Percentiles rank a stretch among this genome's conserved stretches.
These are phyloP conservation scores for Teratosphaeria gauchensis DNA, from an alignment of 2,329 filamentous ascomycete genomes.

Conservation along the genomic window DNA sequence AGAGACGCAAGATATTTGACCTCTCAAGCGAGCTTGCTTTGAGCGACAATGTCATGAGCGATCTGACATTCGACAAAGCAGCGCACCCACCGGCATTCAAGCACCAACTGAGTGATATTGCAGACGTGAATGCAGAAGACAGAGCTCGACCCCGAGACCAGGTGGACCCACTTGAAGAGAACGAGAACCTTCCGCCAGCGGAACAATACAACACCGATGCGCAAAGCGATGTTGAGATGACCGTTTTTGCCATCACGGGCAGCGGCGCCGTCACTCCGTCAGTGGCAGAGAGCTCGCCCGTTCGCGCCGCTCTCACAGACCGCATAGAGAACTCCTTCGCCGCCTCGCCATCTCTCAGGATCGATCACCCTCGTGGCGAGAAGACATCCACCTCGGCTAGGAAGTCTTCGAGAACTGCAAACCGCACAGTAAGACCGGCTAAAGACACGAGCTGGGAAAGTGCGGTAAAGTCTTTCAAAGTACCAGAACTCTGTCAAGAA, in stretches of 20 bases:
- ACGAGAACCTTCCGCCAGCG: background rate
- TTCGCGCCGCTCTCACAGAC: background rate
- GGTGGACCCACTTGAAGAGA: slow-evolving; percentile 2
- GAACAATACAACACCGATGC: background rate
- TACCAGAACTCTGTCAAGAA: slow-evolving; percentile 13
- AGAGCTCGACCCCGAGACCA: background rate
- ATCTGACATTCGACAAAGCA: slow-evolving; percentile 1
- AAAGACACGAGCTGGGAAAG: slow-evolving; percentile 3
- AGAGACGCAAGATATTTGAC: slow-evolving; percentile 1
- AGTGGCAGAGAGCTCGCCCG: background rate
- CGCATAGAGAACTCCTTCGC: background rate
- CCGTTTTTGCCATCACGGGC: background rate
- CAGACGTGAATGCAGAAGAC: slow-evolving; percentile 9
- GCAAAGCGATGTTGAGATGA: background rate
- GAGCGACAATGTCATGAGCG: background rate
- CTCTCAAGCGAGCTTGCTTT: background rate
- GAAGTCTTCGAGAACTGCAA: background rate
- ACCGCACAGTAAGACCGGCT: slow-evolving; percentile 3
- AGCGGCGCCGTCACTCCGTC: background rate
- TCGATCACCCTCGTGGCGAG: background rate
- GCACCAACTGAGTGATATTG: slow-evolving; percentile 10
- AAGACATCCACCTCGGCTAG: background rate
- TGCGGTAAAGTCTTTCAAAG: slow-evolving; percentile 11
- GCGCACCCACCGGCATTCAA: slow-evolving; percentile 5
- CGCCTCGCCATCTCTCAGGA: background rate